Evolutionary conservation across 805 yeast genomes (phyloP).

Genomic region (Ogataea pilisensis): DNA sequence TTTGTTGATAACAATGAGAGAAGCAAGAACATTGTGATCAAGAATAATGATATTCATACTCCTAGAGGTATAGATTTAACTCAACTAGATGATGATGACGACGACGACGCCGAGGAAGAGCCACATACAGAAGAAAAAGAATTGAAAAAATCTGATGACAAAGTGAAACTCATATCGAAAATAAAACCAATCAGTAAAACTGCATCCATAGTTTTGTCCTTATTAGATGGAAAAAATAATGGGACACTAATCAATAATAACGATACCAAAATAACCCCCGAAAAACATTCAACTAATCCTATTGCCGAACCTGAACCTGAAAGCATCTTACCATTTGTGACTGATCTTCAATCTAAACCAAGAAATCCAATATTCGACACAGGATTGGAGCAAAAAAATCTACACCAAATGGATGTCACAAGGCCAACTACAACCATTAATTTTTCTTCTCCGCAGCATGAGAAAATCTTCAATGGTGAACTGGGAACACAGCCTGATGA

Average conservation of each 20-base stretch:
- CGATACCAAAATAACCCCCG: no score
- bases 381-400: neutral
- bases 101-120: conserved; percentile 2
- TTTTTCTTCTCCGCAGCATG: neutral
- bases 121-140: neutral
- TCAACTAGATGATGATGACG: conserved; percentile 10
- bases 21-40: conserved; percentile 1
- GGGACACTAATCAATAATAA: no score
- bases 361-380: no score
- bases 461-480: neutral
- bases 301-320: no score
- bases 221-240: conserved; percentile 12
- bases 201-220: conserved; percentile 21
- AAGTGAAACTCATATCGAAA: conserved; percentile 5
- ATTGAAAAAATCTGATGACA: neutral
- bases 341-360: neutral
- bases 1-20: conserved; percentile 17
- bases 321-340: no score
- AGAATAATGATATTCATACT: conserved; percentile 1
- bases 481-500: neutral
- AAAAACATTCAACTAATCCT: neutral
- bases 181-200: conserved; percentile 20
- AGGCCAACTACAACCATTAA: neutral
- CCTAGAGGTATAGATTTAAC: conserved; percentile 17
- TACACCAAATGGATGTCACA: neutral